Percentiles rank a stretch among this genome's conserved stretches.
These are phyloP conservation scores for Neurospora terricola DNA, from an alignment of 495 filamentous ascomycete species.

Conservation along the genomic window DNA sequence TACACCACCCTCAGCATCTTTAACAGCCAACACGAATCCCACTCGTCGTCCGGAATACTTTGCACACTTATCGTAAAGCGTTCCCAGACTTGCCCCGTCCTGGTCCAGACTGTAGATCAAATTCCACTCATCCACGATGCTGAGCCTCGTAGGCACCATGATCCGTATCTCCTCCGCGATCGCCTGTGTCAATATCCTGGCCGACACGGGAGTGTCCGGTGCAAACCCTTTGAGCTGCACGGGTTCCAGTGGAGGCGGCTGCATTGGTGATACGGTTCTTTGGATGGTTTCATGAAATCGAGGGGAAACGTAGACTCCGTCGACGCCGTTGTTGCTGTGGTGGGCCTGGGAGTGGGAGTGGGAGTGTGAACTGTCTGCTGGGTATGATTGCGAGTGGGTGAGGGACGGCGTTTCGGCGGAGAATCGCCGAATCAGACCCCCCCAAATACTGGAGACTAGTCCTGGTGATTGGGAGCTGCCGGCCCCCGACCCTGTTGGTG, in stretches of 20 bases:
- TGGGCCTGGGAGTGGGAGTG: conserved; percentile 10
- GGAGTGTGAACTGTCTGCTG: conserved; percentile 17
- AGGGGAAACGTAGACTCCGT: conserved; percentile 31
- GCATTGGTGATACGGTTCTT: conserved; percentile 28
- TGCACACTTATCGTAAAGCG: conserved; percentile 70
- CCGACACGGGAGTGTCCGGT: conserved; percentile 24
- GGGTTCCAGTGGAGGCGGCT: conserved; percentile 35
- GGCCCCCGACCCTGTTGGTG: conserved; percentile 16
- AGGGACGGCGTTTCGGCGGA: conserved; percentile 14
- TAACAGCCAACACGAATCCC: conserved; percentile 79
- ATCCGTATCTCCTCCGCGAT: conserved; percentile 92
- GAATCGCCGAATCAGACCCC: conserved; percentile 28
- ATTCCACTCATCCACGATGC: conserved; percentile 78
- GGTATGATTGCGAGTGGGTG: conserved; percentile 2
- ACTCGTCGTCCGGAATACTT: conserved; percentile 54
- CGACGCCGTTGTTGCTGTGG: conserved; percentile 23
- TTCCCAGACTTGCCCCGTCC: conserved; percentile 77
- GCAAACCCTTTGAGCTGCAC: conserved; percentile 31
- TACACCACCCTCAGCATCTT: conserved; percentile 64
- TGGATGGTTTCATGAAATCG: conserved; percentile 8
- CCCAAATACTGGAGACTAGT: conserved; percentile 23
- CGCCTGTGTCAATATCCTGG: conserved; percentile 51
- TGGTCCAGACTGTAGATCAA: conserved; percentile 87
- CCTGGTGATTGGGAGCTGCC: conserved; percentile 8
- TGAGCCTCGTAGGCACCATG: conserved; percentile 73